Percentiles rank a stretch among this genome's conserved stretches.
These are phyloP conservation scores for Zygosaccharomyces rouxii DNA, from an alignment of 805 yeast genomes.

Conservation along the genomic window DNA sequence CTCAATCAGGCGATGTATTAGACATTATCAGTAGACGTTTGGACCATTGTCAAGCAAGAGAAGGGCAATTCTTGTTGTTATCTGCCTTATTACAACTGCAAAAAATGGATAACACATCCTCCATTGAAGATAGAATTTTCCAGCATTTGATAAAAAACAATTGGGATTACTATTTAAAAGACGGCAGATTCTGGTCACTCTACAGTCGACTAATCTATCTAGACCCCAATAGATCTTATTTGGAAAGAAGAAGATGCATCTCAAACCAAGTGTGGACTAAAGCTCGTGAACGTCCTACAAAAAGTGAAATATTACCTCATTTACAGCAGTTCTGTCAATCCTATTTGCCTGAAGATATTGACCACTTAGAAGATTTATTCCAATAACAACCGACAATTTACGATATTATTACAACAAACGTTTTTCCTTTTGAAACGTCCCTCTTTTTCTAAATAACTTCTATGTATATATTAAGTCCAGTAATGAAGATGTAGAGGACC, in stretches of 20 bases:
- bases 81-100: slow-evolving; percentile 24
- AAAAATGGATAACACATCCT: slow-evolving; percentile 19
- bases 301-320: slow-evolving; percentile 3
- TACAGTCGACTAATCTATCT: slow-evolving; percentile 28
- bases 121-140: slow-evolving; percentile 24
- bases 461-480: slow-evolving; percentile 20
- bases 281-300: slow-evolving; percentile 16
- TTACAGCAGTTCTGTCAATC: slow-evolving; percentile 21
- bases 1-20: slow-evolving; percentile 13
- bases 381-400: neutral
- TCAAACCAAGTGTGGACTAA: slow-evolving; percentile 20
- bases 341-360: slow-evolving; percentile 31
- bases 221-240: slow-evolving; percentile 24
- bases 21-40: slow-evolving; percentile 21
- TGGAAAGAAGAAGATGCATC: slow-evolving; percentile 25
- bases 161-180: slow-evolving; percentile 19
- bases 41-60: slow-evolving; percentile 12
- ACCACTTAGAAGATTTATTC: slow-evolving; percentile 16
- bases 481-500: slow-evolving; percentile 18
- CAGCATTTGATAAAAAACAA: slow-evolving; percentile 18
- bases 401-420: neutral
- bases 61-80: slow-evolving; percentile 21
- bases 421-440: neutral
- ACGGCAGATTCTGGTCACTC: slow-evolving; percentile 27
- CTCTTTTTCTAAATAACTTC: slow-evolving; percentile 11